Percentiles rank a stretch among this genome's conserved stretches.
Evolutionary conservation across 352 stramenopile species (phyloP).

Genomic region (Phytophthora tubulina): DNA sequence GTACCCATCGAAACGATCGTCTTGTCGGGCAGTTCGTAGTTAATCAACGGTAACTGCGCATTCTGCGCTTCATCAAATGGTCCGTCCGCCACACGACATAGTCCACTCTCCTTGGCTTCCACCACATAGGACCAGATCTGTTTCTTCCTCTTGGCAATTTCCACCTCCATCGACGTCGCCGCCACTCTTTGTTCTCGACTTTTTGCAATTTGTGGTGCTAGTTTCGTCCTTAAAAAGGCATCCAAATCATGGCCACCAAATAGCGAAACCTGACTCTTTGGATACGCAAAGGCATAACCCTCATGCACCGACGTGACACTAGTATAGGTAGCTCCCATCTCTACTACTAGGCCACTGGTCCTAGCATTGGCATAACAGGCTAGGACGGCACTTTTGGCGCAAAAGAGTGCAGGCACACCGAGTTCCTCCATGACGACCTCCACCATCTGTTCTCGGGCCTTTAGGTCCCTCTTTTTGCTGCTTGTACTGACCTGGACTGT

Average conservation of each 20-base stretch:
- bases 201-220: constrained; percentile 51
- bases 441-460: constrained; percentile 69
- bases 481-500: constrained; percentile 28
- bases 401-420: constrained; percentile 77
- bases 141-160: constrained; percentile 45
- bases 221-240: constrained; percentile 65
- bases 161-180: constrained; percentile 27
- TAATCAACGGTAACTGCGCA: constrained; percentile 59
- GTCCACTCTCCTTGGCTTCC: constrained; percentile 79
- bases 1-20: constrained; percentile 85
- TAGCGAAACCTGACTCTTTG: constrained; percentile 61
- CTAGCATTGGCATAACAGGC: constrained; percentile 86
- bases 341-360: constrained; percentile 81
- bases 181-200: constrained; percentile 17
- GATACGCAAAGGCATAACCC: constrained; percentile 78
- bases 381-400: constrained; percentile 84
- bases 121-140: constrained; percentile 67
- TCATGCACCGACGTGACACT: constrained; percentile 84
- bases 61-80: constrained; percentile 77
- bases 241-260: constrained; percentile 79
- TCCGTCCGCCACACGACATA: constrained; percentile 77
- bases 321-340: constrained; percentile 83
- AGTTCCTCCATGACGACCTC: constrained; percentile 89
- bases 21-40: constrained; percentile 86
- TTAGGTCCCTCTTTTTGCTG: constrained; percentile 68